These are phyloP conservation scores for Beta vulgaris DNA, from an alignment of 148 eudicot species.

Conservation along the genomic window DNA sequence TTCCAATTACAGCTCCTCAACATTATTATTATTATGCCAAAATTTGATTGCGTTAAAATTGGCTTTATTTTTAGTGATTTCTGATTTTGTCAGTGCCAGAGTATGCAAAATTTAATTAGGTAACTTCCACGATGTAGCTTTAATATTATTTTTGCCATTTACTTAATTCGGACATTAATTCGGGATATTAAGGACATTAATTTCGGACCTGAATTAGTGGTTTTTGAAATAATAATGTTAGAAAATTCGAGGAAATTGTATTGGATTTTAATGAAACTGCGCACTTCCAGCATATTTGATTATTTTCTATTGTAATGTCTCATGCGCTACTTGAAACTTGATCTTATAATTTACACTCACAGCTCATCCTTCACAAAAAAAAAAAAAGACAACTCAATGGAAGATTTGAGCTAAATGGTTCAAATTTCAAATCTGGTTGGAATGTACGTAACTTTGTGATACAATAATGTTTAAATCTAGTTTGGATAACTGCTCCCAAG, in stretches of 20 bases:
- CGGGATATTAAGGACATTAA: too few relatives aligned
- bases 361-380: too few relatives aligned
- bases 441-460: too few relatives aligned
- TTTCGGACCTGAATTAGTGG: background rate
- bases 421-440: too few relatives aligned
- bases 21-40: background rate
- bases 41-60: background rate
- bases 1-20: background rate
- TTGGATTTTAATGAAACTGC: slow-evolving; percentile 1
- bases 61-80: slow-evolving; percentile 14
- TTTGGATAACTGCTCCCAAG: too few relatives aligned
- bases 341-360: slow-evolving; percentile 1
- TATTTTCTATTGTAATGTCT: too few relatives aligned
- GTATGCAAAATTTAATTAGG: slow-evolving; percentile 19
- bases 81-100: slow-evolving; percentile 27
- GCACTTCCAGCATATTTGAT: slow-evolving; percentile 10
- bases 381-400: too few relatives aligned
- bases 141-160: background rate
- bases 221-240: background rate
- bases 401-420: too few relatives aligned
- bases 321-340: slow-evolving; percentile 5
- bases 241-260: slow-evolving; percentile 26
- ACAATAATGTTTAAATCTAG: too few relatives aligned
- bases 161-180: slow-evolving; percentile 32
- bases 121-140: slow-evolving; percentile 25